These are phyloP conservation scores for Mimosa bimucronata DNA, from an alignment of 306 rosid genomes.

Conservation along the genomic window DNA sequence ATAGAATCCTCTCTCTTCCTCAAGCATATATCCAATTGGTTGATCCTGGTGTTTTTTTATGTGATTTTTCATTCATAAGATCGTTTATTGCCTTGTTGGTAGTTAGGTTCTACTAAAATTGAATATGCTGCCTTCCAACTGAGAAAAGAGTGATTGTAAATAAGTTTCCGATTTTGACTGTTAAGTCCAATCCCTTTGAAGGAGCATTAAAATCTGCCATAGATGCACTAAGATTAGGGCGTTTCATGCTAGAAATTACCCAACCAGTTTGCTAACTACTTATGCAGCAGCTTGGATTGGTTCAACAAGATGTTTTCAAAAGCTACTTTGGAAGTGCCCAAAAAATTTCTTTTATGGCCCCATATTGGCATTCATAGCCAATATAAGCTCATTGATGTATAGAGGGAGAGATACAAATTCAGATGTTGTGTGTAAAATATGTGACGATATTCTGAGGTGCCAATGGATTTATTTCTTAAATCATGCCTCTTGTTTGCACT, in stretches of 20 bases:
- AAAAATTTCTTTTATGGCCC: not conserved
- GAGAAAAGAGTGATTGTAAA: conserved; percentile 15
- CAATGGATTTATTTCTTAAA: conserved; percentile 16
- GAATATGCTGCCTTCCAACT: conserved; percentile 22
- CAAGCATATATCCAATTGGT: conserved; percentile 5
- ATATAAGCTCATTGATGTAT: conserved; percentile 14
- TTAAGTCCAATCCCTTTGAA: not conserved
- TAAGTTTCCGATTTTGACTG: conserved; percentile 17
- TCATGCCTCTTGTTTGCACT: not conserved
- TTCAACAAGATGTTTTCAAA: not conserved
- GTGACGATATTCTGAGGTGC: conserved; percentile 26
- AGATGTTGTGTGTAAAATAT: conserved; percentile 29
- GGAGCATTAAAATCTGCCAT: not conserved
- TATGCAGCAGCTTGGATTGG: not conserved
- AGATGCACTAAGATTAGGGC: not conserved
- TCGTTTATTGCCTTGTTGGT: not conserved
- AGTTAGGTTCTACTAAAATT: not conserved
- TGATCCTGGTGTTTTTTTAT: not conserved
- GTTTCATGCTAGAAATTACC: not conserved
- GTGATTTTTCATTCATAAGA: conserved; percentile 24
- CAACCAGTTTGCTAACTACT: not conserved
- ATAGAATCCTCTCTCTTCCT: conserved; percentile 22
- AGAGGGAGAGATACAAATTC: not conserved
- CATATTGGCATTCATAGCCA: conserved; percentile 20
- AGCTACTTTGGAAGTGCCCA: not conserved